A percentile compares a stretch with the other conserved stretches of the same genome.
phyloP scores from a whole-genome alignment of 345 rosid genomes.

The Lumnitzera littorea region DNA sequence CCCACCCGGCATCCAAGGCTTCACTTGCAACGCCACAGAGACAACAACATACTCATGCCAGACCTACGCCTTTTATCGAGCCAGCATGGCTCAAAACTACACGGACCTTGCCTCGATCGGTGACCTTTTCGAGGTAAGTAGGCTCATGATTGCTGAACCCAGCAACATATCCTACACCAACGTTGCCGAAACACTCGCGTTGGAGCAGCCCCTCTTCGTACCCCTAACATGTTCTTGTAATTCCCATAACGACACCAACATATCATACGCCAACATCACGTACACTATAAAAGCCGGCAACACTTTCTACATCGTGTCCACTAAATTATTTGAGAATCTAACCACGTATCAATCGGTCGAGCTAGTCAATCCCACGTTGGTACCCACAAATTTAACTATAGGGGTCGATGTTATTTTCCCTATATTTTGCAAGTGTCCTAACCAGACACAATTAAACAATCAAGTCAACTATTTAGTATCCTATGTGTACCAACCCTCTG shows the following conservation, averaged over 20 bases:
- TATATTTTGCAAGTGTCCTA: slow-evolving; percentile 58
- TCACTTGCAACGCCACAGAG: slow-evolving; percentile 27
- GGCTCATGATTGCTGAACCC: slow-evolving; percentile 48
- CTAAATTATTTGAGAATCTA: slow-evolving; percentile 29
- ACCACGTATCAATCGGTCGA: slow-evolving; percentile 60
- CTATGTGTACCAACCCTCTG: slow-evolving; percentile 60
- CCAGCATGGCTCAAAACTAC: slow-evolving; percentile 24
- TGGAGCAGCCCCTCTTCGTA: slow-evolving; percentile 43
- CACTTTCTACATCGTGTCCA: slow-evolving; percentile 37
- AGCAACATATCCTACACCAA: slow-evolving; percentile 49
- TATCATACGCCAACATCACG: slow-evolving; percentile 42
- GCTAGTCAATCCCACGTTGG: slow-evolving; percentile 42
- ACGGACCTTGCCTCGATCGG: slow-evolving; percentile 52
- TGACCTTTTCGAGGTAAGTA: slow-evolving; percentile 56
- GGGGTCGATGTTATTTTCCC: slow-evolving; percentile 43
- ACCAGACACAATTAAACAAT: slow-evolving; percentile 23
- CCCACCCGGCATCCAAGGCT: slow-evolving; percentile 42
- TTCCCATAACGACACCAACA: slow-evolving; percentile 16
- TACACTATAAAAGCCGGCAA: slow-evolving; percentile 33
- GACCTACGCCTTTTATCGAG: slow-evolving; percentile 49
- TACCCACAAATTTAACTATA: slow-evolving; percentile 29
- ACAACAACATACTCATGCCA: slow-evolving; percentile 46
- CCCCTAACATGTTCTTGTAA: slow-evolving; percentile 60
- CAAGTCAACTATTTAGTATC: slow-evolving; percentile 37
- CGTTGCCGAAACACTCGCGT: slow-evolving; percentile 29